Conservation (phyloP, 2,329 filamentous ascomycete species). For the Neophaeococcomyces aloes region DNA sequence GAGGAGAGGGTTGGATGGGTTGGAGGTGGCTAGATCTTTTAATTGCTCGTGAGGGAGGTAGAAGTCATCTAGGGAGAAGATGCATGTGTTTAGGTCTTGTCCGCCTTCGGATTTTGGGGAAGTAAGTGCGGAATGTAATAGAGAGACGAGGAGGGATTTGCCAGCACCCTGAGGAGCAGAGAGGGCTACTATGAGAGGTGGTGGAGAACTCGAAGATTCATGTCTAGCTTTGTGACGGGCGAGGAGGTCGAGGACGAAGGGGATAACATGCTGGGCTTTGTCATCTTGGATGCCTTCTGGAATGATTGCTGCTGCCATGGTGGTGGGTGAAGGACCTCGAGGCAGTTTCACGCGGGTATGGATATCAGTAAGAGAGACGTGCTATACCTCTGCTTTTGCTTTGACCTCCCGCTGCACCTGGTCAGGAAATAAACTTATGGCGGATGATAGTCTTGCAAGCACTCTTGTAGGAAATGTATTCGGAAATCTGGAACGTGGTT, state of each 20-base stretch:
- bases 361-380: neutral
- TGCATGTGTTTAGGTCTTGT: conserved; percentile 53
- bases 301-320: conserved; percentile 8
- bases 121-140: conserved; percentile 53
- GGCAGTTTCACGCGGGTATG: neutral
- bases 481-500: neutral
- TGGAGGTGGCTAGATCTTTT: conserved; percentile 49
- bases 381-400: conserved; percentile 1
- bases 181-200: conserved; percentile 74
- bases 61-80: conserved; percentile 80
- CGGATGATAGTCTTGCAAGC: neutral
- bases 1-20: conserved; percentile 64
- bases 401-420: neutral
- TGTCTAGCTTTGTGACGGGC: conserved; percentile 39
- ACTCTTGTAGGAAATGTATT: neutral
- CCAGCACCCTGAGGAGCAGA: conserved; percentile 88
- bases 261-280: conserved; percentile 66
- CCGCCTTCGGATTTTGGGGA: conserved; percentile 29
- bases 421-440: neutral
- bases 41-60: conserved; percentile 68
- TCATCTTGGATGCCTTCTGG: conserved; percentile 53
- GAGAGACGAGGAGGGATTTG: conserved; percentile 75
- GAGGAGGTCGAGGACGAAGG: conserved; percentile 60
- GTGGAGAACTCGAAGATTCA: conserved; percentile 26
- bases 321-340: neutral